Evolutionary conservation across 306 rosid genomes (phyloP).

Genomic region (Castanopsis chinensis): DNA sequence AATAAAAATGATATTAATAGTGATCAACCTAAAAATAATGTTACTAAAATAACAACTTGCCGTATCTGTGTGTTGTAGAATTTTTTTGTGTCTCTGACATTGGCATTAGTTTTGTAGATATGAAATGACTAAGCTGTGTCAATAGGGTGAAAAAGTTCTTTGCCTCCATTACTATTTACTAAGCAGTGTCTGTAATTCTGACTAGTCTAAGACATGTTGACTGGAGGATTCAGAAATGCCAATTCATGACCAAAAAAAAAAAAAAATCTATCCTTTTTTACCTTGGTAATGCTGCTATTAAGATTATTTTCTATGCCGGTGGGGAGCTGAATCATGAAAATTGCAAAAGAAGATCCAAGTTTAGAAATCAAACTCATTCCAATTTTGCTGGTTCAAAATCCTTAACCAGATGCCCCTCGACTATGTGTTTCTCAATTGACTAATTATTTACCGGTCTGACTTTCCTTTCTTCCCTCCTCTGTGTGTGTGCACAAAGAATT

Average conservation of each 20-base stretch:
- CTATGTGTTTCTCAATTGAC: constrained; percentile 37
- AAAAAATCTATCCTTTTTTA: not conserved
- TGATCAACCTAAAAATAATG: too few relatives aligned
- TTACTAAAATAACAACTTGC: too few relatives aligned
- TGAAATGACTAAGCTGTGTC: not conserved
- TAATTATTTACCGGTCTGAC: constrained; percentile 1
- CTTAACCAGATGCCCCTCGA: constrained; percentile 63
- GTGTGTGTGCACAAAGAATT: not conserved
- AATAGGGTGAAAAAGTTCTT: too few relatives aligned
- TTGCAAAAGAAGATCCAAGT: constrained; percentile 13
- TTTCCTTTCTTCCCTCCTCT: not conserved
- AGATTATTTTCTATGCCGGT: constrained; percentile 6
- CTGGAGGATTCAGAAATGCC: not conserved
- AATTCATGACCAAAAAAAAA: not conserved
- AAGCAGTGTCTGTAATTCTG: not conserved
- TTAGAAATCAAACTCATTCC: constrained; percentile 26
- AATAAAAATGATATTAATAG: too few relatives aligned
- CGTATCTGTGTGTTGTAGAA: too few relatives aligned
- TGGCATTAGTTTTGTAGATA: not conserved
- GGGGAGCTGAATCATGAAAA: constrained; percentile 26
- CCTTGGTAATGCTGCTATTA: constrained; percentile 30
- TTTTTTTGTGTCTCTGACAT: too few relatives aligned
- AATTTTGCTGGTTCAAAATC: constrained; percentile 32
- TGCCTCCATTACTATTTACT: too few relatives aligned
- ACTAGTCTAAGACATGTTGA: not conserved